Evolutionary conservation across 192 early-diverging fungal genomes (phyloP), one percentile per base, ranked within the genome.

Genomic region (Powellomyces hirtus): DNA sequence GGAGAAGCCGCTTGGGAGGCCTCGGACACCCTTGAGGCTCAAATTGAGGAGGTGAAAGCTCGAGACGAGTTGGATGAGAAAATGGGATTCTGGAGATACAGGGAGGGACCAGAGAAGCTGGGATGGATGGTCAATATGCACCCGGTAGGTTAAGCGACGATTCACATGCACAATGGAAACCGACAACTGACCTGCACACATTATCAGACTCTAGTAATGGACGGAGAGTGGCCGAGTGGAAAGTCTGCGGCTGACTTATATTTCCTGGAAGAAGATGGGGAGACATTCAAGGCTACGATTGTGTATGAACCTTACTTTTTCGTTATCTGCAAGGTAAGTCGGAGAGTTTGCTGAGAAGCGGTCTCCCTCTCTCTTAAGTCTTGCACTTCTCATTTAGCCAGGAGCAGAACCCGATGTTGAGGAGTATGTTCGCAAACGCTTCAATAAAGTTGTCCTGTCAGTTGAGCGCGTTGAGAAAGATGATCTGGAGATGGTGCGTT

Each of bases 121-220:
- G 97, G 97, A 0, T 99, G 97, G 97, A 80, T 99, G 35, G 86
- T 96, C 31, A 99, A 99, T 82, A 96, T 97, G 83, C 90, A 94
- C 67, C 79, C 89, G 55, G 92, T 93, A 82, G 71, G 85, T 16
- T 2, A 49, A 2, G n/a, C 46, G 46, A 24, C 46, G 35, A 55
- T 18, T 7, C 34, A 18, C 35, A 30, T 26, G 37, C 18, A 26
- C 26, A 26, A 29, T 30, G 16, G 36, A 49, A 31, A 0, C 10
- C 29, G 7, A 61, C 46, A 49, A 49, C 40, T 8, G 10, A 18
- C 40, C 26, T 49, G n/a, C 26, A n/a, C n/a, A n/a, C 37, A 71
- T 27, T 24, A n/a, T 44, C 64, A 66, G 72, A 73, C 64, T 16
- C 30, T 56, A 16, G 42, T 59, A 34, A 34, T 49, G 5, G 60